A percentile compares a stretch with the other conserved stretches of the same genome.
Evolutionary conservation across 257 asterid species (phyloP).

Genomic region (Mitragyna speciosa): DNA sequence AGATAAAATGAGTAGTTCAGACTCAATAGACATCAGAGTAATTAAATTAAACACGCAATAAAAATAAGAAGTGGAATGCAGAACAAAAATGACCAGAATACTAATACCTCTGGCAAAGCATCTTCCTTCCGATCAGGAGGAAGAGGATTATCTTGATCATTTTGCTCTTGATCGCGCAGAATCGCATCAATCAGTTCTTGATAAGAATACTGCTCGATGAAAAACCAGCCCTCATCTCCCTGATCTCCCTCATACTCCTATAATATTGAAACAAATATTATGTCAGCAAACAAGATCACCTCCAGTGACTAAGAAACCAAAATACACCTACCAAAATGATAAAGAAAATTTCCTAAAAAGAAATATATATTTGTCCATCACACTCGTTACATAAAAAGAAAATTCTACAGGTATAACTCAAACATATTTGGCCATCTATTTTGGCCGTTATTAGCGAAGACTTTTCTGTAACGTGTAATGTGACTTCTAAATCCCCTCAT

Average conservation of each 20-base stretch:
- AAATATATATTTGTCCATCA: too few species aligned
- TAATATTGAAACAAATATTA: background rate
- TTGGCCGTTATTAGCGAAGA: too few species aligned
- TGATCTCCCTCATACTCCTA: slow-evolving; percentile 38
- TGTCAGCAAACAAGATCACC: too few species aligned
- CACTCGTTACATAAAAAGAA: too few species aligned
- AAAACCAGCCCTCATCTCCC: slow-evolving; percentile 34
- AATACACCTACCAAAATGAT: too few species aligned
- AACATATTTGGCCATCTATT: too few species aligned
- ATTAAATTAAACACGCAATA: background rate
- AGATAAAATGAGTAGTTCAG: background rate
- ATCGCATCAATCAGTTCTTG: slow-evolving; percentile 34
- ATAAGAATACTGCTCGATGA: slow-evolving; percentile 31
- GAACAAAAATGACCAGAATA: background rate
- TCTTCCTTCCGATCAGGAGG: background rate
- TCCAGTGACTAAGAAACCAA: too few species aligned
- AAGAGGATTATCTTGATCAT: background rate
- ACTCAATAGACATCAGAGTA: background rate
- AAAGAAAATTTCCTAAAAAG: too few species aligned
- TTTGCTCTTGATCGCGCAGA: slow-evolving; percentile 20
- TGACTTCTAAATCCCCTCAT: too few species aligned
- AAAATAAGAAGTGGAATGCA: background rate
- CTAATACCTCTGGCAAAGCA: slow-evolving; percentile 12
- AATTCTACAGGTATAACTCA: too few species aligned
- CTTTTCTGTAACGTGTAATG: too few species aligned